These are phyloP conservation scores for Saksenaea vasiformis DNA, from an alignment of 371 early-diverging fungal species.

Conservation along the genomic window DNA sequence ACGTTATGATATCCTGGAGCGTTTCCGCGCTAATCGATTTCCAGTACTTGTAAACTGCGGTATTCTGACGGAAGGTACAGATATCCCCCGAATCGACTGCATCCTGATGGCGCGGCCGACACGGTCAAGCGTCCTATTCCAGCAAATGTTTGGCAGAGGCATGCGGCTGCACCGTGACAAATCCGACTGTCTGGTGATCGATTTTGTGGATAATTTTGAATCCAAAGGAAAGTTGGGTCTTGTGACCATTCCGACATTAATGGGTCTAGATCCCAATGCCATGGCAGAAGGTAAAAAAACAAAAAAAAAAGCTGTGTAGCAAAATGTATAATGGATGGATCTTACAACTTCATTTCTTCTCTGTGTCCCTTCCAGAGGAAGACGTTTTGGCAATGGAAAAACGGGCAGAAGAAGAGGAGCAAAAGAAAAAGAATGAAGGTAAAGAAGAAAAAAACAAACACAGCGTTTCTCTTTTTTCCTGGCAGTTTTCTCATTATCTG, in stretches of 20 bases:
- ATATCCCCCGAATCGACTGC: slow-evolving; percentile 89
- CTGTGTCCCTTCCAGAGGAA: slow-evolving; percentile 12
- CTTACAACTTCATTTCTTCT: too few relatives aligned
- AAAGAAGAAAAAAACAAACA: slow-evolving; percentile 9
- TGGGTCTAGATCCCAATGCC: slow-evolving; percentile 62
- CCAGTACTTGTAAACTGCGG: slow-evolving; percentile 92
- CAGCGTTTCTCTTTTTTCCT: too few relatives aligned
- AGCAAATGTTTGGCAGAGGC: slow-evolving; percentile 96
- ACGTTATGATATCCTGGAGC: slow-evolving; percentile 57
- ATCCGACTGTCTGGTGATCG: slow-evolving; percentile 80
- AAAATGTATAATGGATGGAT: too few relatives aligned
- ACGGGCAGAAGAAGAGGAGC: slow-evolving; percentile 4
- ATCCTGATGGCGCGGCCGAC: slow-evolving; percentile 91
- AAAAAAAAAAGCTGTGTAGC: not conserved
- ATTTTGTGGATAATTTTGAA: slow-evolving; percentile 76
- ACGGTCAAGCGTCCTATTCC: slow-evolving; percentile 75
- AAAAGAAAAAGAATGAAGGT: not conserved
- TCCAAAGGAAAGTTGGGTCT: slow-evolving; percentile 39
- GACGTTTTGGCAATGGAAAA: slow-evolving; percentile 19
- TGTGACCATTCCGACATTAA: slow-evolving; percentile 66
- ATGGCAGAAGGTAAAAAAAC: slow-evolving; percentile 34
- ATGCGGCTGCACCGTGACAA: slow-evolving; percentile 73
- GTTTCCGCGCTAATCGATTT: slow-evolving; percentile 65
- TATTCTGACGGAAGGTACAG: slow-evolving; percentile 85
- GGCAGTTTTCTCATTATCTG: too few relatives aligned